Base-by-base conservation (phyloP, 116 monocot genomes). In the Iris pallida region DNA sequence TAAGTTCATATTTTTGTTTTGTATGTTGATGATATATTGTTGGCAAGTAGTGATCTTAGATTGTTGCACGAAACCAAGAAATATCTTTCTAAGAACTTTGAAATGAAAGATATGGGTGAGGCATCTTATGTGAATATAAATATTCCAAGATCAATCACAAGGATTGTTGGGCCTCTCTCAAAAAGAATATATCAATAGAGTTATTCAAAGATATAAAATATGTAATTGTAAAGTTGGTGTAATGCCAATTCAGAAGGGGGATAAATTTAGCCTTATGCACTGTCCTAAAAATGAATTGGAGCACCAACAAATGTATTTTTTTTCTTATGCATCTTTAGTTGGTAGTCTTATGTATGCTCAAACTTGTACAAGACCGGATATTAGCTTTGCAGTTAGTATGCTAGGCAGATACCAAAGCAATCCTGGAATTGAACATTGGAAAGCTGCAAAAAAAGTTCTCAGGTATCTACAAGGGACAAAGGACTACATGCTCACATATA, bases 51-150 rank as follows among this genome's bases (percentile, higher is more conserved):
- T 30, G 30, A 30, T 30, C 30, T 1, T 2, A 5, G 61, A 0
- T 10, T 61, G 6, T 61, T 61, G 42, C 14, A 42, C 5, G 42
- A 61, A 41, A 61, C 0, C 7, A 12, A 61, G 5, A 42, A 8
- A 4, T 61, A 42, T 61, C 43, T 54, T 14, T 54, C 4, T 14
- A 43, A 43, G 61, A 61, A 61, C 40, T 61, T 61, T 61, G 61
- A 43, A 61, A 43, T 61, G 61, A 61, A 43, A 61, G 16, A 52
- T 3, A 52, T 52, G 12, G 15, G 5, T 56, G 5, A 56, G 56
- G 5, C 56, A 56, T 56, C 30, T 30, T 56, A 56, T 56, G 56
- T 61, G 20, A 61, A 43, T 61, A 42, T 12, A 42, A 42, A 18
- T 65, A 65, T 65, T 65, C 49, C 8, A 18, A 8, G 65, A 9